Evolutionary conservation across 148 eudicot species (phyloP).

Genomic region (Camellia lanceoleosa): DNA sequence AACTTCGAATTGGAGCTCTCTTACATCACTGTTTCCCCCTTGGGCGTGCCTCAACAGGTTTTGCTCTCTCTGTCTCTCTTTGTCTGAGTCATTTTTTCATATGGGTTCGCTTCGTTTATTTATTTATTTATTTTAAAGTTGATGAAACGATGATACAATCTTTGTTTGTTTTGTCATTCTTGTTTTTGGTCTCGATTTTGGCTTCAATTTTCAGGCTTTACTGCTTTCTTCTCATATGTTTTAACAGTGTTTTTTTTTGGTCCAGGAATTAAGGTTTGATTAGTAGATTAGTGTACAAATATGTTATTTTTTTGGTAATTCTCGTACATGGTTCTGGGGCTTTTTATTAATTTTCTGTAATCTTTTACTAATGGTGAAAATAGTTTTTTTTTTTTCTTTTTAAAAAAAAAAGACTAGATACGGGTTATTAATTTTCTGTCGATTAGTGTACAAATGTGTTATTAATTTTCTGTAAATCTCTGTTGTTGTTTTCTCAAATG

Average conservation of each 20-base stretch:
- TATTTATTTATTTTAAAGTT: background rate
- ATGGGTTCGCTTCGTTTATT: background rate
- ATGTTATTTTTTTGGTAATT: background rate
- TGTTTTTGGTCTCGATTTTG: conserved; percentile 5
- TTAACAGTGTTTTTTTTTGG: background rate
- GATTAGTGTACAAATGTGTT: too few relatives aligned
- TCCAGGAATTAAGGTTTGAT: background rate
- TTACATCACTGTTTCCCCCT: conserved; percentile 53
- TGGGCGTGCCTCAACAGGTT: conserved; percentile 63
- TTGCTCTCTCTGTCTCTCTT: background rate
- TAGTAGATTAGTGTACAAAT: background rate
- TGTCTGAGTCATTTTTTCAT: background rate
- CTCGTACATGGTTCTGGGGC: background rate
- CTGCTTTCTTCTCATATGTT: background rate
- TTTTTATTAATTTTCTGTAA: background rate
- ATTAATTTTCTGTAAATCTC: background rate
- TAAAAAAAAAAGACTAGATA: background rate
- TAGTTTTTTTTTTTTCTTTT: too few relatives aligned
- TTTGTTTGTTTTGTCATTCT: background rate
- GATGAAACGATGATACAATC: background rate
- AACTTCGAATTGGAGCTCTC: conserved; percentile 32
- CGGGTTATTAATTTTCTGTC: too few relatives aligned
- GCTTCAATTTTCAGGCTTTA: background rate
- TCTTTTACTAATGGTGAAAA: background rate
- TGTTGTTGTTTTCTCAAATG: background rate